A percentile compares a stretch with the other conserved stretches of the same genome.
Evolutionary conservation across 306 rosid genomes (phyloP).

Genomic region (Trichosanthes cucumerina): DNA sequence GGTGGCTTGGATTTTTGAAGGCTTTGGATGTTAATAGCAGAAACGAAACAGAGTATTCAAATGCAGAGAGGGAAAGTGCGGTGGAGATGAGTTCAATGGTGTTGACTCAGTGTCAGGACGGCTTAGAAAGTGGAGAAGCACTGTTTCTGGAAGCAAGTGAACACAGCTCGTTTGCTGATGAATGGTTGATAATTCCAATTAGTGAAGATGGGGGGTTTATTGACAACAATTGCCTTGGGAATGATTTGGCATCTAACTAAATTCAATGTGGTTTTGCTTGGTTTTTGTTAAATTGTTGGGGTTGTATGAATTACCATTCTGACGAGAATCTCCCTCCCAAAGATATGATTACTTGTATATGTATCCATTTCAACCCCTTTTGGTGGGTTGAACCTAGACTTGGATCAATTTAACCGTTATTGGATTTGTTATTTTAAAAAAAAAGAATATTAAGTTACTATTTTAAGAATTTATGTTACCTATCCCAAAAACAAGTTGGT

Average conservation of each 20-base stretch:
- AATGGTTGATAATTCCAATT: slow-evolving; percentile 37
- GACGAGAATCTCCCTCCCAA: not conserved
- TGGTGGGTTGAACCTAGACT: not conserved
- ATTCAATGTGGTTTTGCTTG: not conserved
- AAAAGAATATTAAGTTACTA: not conserved
- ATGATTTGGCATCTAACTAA: not conserved
- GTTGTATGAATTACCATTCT: not conserved
- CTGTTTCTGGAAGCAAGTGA: slow-evolving; percentile 18
- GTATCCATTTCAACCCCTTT: not conserved
- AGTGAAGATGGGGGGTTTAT: slow-evolving; percentile 8
- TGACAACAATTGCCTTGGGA: slow-evolving; percentile 1
- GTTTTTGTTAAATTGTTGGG: not conserved
- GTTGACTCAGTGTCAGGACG: not conserved
- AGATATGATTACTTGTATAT: not conserved
- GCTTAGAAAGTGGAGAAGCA: slow-evolving; percentile 5
- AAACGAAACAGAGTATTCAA: slow-evolving; percentile 5
- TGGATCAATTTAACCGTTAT: not conserved
- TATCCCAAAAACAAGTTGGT: not conserved
- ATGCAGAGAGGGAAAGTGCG: slow-evolving; percentile 1
- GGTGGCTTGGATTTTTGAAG: slow-evolving; percentile 47
- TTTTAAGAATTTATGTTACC: not conserved
- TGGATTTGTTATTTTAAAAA: not conserved
- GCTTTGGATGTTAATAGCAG: slow-evolving; percentile 21
- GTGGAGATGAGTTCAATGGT: not conserved
- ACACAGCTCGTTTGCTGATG: slow-evolving; percentile 26